Evolutionary conservation across 1,284 basidiomycete genomes (phyloP).

Genomic region (Tilletia caries): DNA sequence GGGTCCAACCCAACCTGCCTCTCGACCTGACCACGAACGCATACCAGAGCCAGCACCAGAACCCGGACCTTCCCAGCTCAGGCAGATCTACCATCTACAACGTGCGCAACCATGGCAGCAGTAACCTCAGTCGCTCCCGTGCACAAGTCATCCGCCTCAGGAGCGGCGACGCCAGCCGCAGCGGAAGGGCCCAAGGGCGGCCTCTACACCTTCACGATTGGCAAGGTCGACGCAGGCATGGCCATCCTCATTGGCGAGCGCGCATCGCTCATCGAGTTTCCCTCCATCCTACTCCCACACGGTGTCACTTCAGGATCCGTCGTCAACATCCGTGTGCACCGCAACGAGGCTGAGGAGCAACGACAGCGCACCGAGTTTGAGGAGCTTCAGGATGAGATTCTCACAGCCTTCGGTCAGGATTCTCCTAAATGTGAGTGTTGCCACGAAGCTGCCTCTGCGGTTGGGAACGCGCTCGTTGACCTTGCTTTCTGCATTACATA

Average conservation of each 20-base stretch:
- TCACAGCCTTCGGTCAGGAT: constrained; percentile 44
- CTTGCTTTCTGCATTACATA: not conserved
- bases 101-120: not conserved
- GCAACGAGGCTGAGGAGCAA: constrained; percentile 45
- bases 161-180: too few relatives aligned
- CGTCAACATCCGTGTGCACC: constrained; percentile 48
- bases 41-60: too few relatives aligned
- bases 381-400: constrained; percentile 47
- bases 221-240: constrained; percentile 52
- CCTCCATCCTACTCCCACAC: constrained; percentile 47
- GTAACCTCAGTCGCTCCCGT: not conserved
- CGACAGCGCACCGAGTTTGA: constrained; percentile 43
- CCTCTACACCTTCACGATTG: constrained; percentile 48
- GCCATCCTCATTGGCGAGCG: constrained; percentile 53
- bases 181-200: constrained; percentile 11
- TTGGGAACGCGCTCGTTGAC: too few relatives aligned
- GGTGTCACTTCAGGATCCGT: constrained; percentile 49
- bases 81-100: too few relatives aligned
- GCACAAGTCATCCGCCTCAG: not conserved
- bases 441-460: too few relatives aligned
- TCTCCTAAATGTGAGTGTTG: constrained; percentile 40
- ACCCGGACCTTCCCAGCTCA: too few relatives aligned
- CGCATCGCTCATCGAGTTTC: constrained; percentile 53
- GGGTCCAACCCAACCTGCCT: too few relatives aligned
- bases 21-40: too few relatives aligned